Conservation (phyloP, 331 rosid genomes). For the Cucumis variabilis region DNA sequence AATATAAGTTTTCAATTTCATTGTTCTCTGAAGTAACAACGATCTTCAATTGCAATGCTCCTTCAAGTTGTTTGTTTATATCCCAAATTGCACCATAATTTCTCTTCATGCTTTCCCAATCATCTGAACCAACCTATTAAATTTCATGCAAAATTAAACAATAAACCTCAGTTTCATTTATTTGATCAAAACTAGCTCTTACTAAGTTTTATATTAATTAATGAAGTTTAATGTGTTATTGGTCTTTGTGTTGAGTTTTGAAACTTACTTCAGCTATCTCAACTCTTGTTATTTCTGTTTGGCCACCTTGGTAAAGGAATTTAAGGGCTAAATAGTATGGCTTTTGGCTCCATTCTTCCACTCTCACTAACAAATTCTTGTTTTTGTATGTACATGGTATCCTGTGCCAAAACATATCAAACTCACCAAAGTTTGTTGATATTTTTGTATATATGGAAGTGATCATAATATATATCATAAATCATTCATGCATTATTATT, state of each 20-base stretch:
- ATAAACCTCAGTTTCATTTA: background rate
- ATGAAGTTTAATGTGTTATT: too few species aligned
- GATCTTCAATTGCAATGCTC: constrained; percentile 70
- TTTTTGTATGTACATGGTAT: constrained; percentile 72
- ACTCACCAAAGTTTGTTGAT: background rate
- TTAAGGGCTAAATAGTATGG: constrained; percentile 64
- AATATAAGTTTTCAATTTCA: constrained; percentile 54
- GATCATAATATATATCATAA: too few species aligned
- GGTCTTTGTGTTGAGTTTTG: background rate
- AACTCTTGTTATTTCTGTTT: constrained; percentile 77
- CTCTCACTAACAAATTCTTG: constrained; percentile 66
- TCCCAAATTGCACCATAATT: constrained; percentile 87
- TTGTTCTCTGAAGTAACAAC: constrained; percentile 73
- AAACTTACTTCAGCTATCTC: constrained; percentile 78
- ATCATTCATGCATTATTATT: too few species aligned
- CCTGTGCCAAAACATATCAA: constrained; percentile 42
- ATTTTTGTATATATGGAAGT: background rate
- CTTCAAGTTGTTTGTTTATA: constrained; percentile 65
- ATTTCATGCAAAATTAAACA: background rate
- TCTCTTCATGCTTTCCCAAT: constrained; percentile 68
- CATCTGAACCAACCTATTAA: constrained; percentile 66
- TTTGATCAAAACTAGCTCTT: background rate
- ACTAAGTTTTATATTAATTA: background rate
- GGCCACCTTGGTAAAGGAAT: constrained; percentile 90
- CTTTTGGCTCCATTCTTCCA: constrained; percentile 87